Conservation (phyloP, 1,284 basidiomycete species). For the Leucoagaricus sp. region DNA sequence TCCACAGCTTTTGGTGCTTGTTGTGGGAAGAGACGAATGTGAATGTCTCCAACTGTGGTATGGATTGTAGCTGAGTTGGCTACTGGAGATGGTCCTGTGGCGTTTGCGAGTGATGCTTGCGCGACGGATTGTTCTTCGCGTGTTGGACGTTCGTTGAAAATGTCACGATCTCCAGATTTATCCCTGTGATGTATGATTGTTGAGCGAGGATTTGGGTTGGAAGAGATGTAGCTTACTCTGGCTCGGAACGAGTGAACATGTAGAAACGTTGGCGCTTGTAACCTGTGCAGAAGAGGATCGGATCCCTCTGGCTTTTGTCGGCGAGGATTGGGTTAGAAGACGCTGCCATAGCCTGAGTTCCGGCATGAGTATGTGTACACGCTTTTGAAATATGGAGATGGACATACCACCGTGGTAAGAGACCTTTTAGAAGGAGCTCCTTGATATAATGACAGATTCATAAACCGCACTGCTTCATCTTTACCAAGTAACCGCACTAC, state of each 20-base stretch:
- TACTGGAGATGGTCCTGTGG: conserved; percentile 61
- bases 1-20: conserved; percentile 95
- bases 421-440: conserved; percentile 90
- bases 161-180: conserved; percentile 89
- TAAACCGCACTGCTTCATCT: conserved; percentile 91
- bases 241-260: conserved; percentile 91
- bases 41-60: conserved; percentile 95
- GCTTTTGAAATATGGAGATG: not conserved
- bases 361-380: not conserved
- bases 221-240: conserved; percentile 64
- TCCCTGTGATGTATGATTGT: conserved; percentile 52
- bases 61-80: conserved; percentile 88
- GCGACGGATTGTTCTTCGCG: conserved; percentile 95
- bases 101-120: conserved; percentile 53
- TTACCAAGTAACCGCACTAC: conserved; percentile 91
- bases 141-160: conserved; percentile 98
- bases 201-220: not conserved
- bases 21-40: conserved; percentile 87
- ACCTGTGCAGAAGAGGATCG: conserved; percentile 91
- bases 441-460: conserved; percentile 91
- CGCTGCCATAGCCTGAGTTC: conserved; percentile 82
- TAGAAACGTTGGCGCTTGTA: conserved; percentile 96
- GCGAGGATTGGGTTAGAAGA: conserved; percentile 94
- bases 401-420: conserved; percentile 75
- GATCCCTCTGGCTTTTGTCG: conserved; percentile 82